phyloP scores from a whole-genome alignment of 208 protist species.

The Trypanosoma platydactyli region DNA sequence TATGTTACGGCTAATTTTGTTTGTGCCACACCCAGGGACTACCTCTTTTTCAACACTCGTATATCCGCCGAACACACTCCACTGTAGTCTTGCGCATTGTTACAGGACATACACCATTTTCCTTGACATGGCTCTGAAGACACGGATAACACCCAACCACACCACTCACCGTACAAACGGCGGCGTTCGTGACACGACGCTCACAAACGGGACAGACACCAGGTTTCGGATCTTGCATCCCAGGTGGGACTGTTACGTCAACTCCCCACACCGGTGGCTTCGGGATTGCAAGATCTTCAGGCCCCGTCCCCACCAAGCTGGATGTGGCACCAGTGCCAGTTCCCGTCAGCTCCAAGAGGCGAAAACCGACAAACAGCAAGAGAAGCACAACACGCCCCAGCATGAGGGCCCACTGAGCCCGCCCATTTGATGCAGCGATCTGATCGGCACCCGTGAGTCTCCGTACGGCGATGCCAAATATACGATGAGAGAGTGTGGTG shows the following conservation, averaged over 20 bases:
- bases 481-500: slow-evolving; percentile 45
- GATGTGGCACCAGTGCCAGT: slow-evolving; percentile 1
- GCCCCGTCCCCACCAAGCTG: slow-evolving; percentile 15
- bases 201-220: slow-evolving; percentile 73
- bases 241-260: slow-evolving; percentile 32
- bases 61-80: slow-evolving; percentile 74
- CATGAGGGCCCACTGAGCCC: slow-evolving; percentile 46
- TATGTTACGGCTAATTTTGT: neutral
- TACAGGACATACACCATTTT: slow-evolving; percentile 60
- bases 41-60: slow-evolving; percentile 49
- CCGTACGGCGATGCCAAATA: slow-evolving; percentile 59
- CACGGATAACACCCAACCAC: slow-evolving; percentile 86
- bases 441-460: slow-evolving; percentile 46
- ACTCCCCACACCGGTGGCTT: slow-evolving; percentile 64
- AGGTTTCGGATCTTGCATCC: slow-evolving; percentile 29
- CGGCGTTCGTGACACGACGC: slow-evolving; percentile 55
- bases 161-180: slow-evolving; percentile 64
- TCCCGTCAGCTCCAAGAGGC: slow-evolving; percentile 50
- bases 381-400: slow-evolving; percentile 65
- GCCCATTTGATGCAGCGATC: slow-evolving; percentile 31
- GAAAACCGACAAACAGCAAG: slow-evolving; percentile 64
- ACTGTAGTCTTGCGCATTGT: slow-evolving; percentile 41
- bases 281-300: slow-evolving; percentile 56
- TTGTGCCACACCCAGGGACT: neutral
- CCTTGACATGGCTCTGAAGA: slow-evolving; percentile 47